These are phyloP conservation scores for Solanum lycopersicoides DNA, from an alignment of 257 asterid genomes.

Conservation along the genomic window DNA sequence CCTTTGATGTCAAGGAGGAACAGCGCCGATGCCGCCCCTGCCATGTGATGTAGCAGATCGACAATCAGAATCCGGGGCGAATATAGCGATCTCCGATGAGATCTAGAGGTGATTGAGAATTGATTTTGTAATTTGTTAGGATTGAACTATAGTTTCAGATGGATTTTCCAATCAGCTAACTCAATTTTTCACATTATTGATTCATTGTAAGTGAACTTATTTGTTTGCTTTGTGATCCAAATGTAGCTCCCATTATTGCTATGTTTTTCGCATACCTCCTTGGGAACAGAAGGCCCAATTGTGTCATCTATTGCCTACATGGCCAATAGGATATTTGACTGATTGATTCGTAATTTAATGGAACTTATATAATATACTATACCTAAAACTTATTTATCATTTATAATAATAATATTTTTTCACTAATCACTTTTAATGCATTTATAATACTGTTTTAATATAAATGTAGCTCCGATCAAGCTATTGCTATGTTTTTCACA, in stretches of 20 bases:
- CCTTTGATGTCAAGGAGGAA: constrained; percentile 97
- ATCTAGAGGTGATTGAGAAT: background rate
- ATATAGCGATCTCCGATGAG: background rate
- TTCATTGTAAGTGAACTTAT: background rate
- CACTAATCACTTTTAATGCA: no score
- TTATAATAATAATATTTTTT: no score
- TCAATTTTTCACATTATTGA: background rate
- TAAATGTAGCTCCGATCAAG: no score
- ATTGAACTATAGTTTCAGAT: background rate
- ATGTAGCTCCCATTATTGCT: background rate
- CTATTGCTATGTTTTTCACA: no score
- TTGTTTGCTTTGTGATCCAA: background rate
- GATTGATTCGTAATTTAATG: no score
- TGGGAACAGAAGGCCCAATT: no score
- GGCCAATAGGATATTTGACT: no score
- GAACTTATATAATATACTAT: no score
- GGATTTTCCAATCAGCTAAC: background rate
- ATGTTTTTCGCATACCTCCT: background rate
- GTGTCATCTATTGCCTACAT: no score
- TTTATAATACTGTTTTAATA: no score
- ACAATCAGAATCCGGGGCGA: background rate
- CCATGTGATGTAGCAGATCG: constrained; percentile 26
- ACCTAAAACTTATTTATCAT: no score
- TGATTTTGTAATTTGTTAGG: background rate
- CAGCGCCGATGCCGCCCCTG: constrained; percentile 99